Evolutionary conservation across 1,284 basidiomycete species (phyloP).

Genomic region (Apiotrichum laibachii): DNA sequence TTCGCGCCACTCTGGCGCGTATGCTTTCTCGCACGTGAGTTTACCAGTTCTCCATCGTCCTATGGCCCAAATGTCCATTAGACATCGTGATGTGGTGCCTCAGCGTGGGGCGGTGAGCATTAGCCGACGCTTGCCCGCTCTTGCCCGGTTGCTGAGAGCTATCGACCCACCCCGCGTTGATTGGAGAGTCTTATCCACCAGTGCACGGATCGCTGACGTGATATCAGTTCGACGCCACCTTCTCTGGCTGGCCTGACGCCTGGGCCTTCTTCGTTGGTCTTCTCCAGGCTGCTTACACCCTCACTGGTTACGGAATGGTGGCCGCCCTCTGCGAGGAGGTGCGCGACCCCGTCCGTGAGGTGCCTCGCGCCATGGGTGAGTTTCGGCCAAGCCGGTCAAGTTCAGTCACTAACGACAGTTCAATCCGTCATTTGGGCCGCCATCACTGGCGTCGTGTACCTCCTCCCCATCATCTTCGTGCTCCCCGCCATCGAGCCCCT

Average conservation of each 20-base stretch:
- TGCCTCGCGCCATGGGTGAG: conserved; percentile 47
- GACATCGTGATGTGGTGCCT: no score
- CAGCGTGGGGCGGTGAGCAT: neutral
- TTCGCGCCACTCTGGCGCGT: conserved; percentile 49
- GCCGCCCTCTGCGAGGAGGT: conserved; percentile 52
- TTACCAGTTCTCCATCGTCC: no score
- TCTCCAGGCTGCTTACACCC: conserved; percentile 45
- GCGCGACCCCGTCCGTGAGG: conserved; percentile 46
- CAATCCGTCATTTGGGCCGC: conserved; percentile 53
- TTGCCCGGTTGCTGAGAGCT: no score
- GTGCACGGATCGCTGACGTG: neutral
- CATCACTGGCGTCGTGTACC: conserved; percentile 52
- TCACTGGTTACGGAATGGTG: conserved; percentile 52
- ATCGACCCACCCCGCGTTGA: no score
- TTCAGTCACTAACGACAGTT: conserved; percentile 17
- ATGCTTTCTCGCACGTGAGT: conserved; percentile 45
- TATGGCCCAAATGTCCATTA: no score
- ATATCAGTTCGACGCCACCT: conserved; percentile 16
- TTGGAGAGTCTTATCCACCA: no score
- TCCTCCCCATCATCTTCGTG: conserved; percentile 54
- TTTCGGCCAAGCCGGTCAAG: neutral
- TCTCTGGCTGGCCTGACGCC: conserved; percentile 18
- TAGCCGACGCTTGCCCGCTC: no score
- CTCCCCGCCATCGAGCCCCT: conserved; percentile 48
- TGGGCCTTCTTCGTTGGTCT: conserved; percentile 27